Base-by-base conservation (phyloP, 2,329 filamentous ascomycete genomes). In the Mycosphaerella sp. region DNA sequence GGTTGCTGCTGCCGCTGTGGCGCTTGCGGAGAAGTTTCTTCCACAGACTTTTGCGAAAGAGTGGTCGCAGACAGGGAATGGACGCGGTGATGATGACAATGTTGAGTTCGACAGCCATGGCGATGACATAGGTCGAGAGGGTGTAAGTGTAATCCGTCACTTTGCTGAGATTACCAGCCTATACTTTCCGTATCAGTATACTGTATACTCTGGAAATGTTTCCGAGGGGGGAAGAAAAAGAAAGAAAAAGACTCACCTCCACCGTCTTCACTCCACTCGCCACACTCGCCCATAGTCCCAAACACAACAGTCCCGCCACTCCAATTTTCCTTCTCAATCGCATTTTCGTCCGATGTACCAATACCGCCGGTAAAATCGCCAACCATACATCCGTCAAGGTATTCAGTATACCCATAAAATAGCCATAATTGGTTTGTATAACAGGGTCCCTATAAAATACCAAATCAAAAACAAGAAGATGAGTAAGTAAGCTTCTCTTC, bases 11-110 rank as follows among this genome's bases (percentile, higher is more conserved):
- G 21, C 21, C 2, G 21, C 21, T 21, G 21, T 21, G 2, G 21
- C 21, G 21, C 21, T 21, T 21, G 21, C 21, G 21, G 21, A 21
- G 21, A 21, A 21, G 21, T 21, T 21, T 21, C 21, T 4, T 21
- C 21, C 21, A 21, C 21, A 21, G 21, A 21, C 21, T 21, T 21
- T 21, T 21, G 21, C 45, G 40, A 49, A 40, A 32, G 11, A 38
- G 47, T 2, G 64, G 62, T 11, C 66, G 61, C 1, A 69, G 51
- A 3, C 67, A 53, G 2, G 66, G 66, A 4, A 67, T 58, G 0
- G 66, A 65, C 8, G 66, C 61, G 23, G 62, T 59, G 34, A 67
- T 65, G 38, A 69, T 67, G 45, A 69, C 66, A 23, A 67, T 76
- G 53, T 68, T 68, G 36, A 67, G 59, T 51, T 69, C 66, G 47